phyloP scores from a whole-genome alignment of 352 stramenopile species.

The Pythium folliculosum region DNA sequence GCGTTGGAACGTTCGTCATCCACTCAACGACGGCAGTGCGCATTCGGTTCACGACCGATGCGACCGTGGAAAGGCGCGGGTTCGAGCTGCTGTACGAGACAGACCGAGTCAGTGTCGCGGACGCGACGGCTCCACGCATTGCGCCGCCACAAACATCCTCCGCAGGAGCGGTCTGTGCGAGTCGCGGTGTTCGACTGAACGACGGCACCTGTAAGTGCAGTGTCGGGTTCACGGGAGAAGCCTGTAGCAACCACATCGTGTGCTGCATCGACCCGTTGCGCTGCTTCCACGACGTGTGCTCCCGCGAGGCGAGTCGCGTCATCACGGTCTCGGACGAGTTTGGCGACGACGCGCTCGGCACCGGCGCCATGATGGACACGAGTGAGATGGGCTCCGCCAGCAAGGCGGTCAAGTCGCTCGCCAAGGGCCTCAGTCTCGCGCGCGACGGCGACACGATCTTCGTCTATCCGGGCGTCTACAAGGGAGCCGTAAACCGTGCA shows the following conservation, averaged over 20 bases:
- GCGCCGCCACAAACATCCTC: conserved; percentile 32
- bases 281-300: conserved; percentile 46
- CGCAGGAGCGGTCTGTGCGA: conserved; percentile 32
- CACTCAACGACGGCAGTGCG: conserved; percentile 33
- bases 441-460: conserved; percentile 42
- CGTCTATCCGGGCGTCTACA: conserved; percentile 60
- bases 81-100: conserved; percentile 54
- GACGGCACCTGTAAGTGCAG: conserved; percentile 53
- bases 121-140: conserved; percentile 26
- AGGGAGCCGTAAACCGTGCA: conserved; percentile 36
- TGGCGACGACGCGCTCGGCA: conserved; percentile 54
- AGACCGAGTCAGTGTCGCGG: conserved; percentile 23
- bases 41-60: conserved; percentile 47
- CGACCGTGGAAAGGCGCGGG: conserved; percentile 38
- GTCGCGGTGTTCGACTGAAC: conserved; percentile 36
- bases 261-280: conserved; percentile 46
- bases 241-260: conserved; percentile 61
- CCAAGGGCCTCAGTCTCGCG: conserved; percentile 42
- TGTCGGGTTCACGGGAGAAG: conserved; percentile 71
- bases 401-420: conserved; percentile 54
- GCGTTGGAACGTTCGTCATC: conserved; percentile 40
- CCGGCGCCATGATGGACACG: conserved; percentile 52
- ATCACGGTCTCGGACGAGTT: conserved; percentile 59
- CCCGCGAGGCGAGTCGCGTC: conserved; percentile 33
- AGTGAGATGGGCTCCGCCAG: conserved; percentile 50